A percentile compares a stretch with the other conserved stretches of the same genome.
Conservation (phyloP, 495 filamentous ascomycete species). For the Lophiostoma macrostomum region DNA sequence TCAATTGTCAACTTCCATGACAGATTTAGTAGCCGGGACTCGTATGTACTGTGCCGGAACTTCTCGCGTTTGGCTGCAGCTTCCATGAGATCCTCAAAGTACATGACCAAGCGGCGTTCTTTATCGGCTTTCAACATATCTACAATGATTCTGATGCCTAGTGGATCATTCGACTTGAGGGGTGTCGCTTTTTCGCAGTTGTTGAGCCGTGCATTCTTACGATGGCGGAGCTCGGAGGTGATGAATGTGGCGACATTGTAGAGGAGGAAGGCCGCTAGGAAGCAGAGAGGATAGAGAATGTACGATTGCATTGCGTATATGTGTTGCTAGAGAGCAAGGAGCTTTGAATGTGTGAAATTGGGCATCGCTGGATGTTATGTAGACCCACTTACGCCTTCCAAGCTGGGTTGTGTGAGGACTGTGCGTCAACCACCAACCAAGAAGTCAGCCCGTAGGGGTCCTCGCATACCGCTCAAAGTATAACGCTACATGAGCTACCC, state of each 20-base stretch:
- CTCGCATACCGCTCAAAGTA: no score
- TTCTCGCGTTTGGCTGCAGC: constrained; percentile 9
- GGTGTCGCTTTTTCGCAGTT: constrained; percentile 45
- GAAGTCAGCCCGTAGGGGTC: no score
- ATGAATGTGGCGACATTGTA: constrained; percentile 14
- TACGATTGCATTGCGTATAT: constrained; percentile 18
- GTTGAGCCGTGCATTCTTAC: constrained; percentile 21
- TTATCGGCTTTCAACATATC: constrained; percentile 28
- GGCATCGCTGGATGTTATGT: no score
- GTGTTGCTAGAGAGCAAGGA: no score
- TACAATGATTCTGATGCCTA: constrained; percentile 30
- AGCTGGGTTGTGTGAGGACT: no score
- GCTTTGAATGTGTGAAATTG: no score
- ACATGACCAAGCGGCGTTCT: constrained; percentile 24
- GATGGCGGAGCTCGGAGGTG: constrained; percentile 12
- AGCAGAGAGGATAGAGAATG: constrained; percentile 14
- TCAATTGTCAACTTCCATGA: constrained; percentile 68
- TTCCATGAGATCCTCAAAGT: constrained; percentile 21
- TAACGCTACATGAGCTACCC: no score
- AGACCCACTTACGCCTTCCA: no score
- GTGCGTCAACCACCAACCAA: no score
- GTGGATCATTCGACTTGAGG: constrained; percentile 20
- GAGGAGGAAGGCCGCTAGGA: constrained; percentile 3
- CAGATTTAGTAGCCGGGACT: no score
- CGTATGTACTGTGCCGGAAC: constrained; percentile 2